Base-by-base conservation (phyloP, 1,139 yeast genomes). In the Blastobotrys buckinghamii region DNA sequence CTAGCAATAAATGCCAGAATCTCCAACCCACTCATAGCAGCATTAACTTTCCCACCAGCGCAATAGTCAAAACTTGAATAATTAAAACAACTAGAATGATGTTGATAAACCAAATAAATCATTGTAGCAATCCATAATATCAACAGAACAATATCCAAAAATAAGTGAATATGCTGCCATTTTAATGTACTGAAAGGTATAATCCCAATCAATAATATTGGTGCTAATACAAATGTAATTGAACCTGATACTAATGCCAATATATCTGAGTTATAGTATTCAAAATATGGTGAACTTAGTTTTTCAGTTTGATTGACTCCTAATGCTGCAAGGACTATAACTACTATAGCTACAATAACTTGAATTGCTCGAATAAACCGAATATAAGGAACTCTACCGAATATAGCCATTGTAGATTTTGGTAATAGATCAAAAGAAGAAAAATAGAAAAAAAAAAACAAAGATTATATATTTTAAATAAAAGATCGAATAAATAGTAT, bases 41-140 rank as follows among this genome's bases (percentile, higher is more conserved):
- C 42, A 24, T 39, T 39, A 4, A 24, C 42, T 13, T 39, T 39
- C 6, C 42, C 42, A 8, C 20, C 42, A 20, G 32, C 10, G 13
- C 42, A 39, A 24, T 22, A 39, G 13, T 39, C 32, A 24, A 3
- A 39, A 17, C 32, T 19, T 22, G 4, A 3, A 20, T 24, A 22
- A 22, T 13, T 2, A 16, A 7, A 22, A 24, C 13, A 4, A 20
- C 42, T n/a, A 12, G 2, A 6, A n/a, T 30, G 33, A 39, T 39
- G 42, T 13, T 39, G 19, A 24, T 16, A 17, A 6, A 19, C 42
- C 3, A 39, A 17, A 30, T 39, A 39, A 24, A 39, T 39, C 27
- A 39, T 26, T 13, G 32, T 39, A 10, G 42, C 42, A 4, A 39
- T 9, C 42, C 42, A 39, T 24, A 22, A 24, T 39, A 32, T n/a